Percentiles rank a stretch among this genome's conserved stretches.
phyloP scores from a whole-genome alignment of 2,329 filamentous ascomycete genomes.

The Phoma sp. region DNA sequence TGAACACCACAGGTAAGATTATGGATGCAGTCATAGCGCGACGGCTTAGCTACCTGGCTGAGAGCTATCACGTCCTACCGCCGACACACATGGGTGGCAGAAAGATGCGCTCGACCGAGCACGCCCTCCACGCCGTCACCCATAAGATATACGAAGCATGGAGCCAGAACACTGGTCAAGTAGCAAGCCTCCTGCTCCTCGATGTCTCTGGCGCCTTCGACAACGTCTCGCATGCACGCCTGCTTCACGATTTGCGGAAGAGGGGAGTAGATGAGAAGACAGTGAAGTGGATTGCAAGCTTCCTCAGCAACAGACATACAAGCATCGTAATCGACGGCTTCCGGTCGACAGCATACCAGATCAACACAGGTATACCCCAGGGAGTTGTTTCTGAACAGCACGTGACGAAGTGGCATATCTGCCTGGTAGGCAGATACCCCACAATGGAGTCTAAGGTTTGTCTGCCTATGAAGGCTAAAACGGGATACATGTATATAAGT shows the following conservation, averaged over 20 bases:
- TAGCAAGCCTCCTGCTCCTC: background rate
- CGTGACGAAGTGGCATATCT: too few relatives aligned
- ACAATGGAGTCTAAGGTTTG: too few relatives aligned
- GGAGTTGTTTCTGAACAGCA: too few relatives aligned
- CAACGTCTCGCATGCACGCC: too few relatives aligned
- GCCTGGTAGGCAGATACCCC: too few relatives aligned
- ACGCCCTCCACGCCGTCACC: background rate
- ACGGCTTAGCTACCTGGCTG: conserved; percentile 26
- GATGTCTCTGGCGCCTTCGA: conserved; percentile 40
- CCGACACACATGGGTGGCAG: conserved; percentile 28
- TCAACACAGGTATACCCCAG: background rate
- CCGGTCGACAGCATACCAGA: background rate
- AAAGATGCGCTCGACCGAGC: background rate
- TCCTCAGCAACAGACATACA: conserved; percentile 15
- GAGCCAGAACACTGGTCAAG: background rate
- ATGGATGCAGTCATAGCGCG: conserved; percentile 25
- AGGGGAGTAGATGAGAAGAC: conserved; percentile 22
- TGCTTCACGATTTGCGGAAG: conserved; percentile 32
- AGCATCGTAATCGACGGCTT: background rate
- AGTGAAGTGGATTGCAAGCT: conserved; percentile 23
- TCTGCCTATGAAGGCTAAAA: too few relatives aligned
- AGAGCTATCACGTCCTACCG: conserved; percentile 24
- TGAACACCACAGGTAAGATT: conserved; percentile 2
- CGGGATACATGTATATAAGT: too few relatives aligned
- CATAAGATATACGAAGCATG: background rate